phyloP scores from a whole-genome alignment of 108 stramenopile genomes.

The Stephanodiscus minutulus region DNA sequence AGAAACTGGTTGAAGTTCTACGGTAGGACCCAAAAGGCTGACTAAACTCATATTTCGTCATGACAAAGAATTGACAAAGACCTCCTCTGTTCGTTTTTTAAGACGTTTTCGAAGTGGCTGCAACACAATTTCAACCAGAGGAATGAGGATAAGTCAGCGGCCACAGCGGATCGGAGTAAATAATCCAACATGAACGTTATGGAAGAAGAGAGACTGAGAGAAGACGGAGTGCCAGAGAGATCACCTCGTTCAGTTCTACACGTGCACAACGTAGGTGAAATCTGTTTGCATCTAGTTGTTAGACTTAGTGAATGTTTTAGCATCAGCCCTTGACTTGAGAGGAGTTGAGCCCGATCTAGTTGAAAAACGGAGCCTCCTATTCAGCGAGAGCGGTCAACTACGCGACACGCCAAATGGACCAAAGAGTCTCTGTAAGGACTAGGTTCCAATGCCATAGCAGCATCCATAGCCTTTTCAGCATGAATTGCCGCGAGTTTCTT shows the following conservation, averaged over 20 bases:
- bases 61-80: too few relatives aligned
- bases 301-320: neutral
- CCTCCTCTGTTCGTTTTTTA: too few relatives aligned
- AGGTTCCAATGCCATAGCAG: constrained; percentile 57
- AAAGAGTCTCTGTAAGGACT: constrained; percentile 74
- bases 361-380: neutral
- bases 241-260: too few relatives aligned
- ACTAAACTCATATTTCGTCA: too few relatives aligned
- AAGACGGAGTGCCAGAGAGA: too few relatives aligned
- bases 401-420: constrained; percentile 77
- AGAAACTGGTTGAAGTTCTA: too few relatives aligned
- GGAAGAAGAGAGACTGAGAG: too few relatives aligned
- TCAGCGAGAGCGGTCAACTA: constrained; percentile 69
- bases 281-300: neutral
- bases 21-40: too few relatives aligned
- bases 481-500: constrained; percentile 92
- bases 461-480: constrained; percentile 92
- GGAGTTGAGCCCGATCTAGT: too few relatives aligned
- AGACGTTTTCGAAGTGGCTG: neutral
- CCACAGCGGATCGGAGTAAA: too few relatives aligned
- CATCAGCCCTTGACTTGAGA: neutral
- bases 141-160: too few relatives aligned
- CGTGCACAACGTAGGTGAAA: neutral
- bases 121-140: neutral
- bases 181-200: too few relatives aligned